Conservation (phyloP, 768 basidiomycete genomes). For the Sarcodon sp. region DNA sequence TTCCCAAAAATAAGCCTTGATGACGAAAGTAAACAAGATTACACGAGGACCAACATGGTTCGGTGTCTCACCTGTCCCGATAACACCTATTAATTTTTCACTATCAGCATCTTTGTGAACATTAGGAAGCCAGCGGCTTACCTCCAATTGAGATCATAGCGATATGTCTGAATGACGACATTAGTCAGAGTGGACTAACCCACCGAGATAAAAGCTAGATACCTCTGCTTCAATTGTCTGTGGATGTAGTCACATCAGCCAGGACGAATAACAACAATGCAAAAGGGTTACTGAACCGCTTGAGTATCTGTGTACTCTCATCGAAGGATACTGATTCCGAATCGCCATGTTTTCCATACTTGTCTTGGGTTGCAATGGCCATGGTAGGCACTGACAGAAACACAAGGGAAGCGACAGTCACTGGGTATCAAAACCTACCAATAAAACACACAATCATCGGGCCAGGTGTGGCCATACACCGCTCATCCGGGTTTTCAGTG, state of each 20-base stretch:
- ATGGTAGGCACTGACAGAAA: too few relatives aligned
- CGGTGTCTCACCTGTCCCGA: slow-evolving; percentile 20
- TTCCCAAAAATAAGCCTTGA: slow-evolving; percentile 28
- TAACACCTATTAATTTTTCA: slow-evolving; percentile 19
- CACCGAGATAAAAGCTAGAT: neutral
- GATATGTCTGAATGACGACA: slow-evolving; percentile 45
- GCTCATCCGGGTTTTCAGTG: too few relatives aligned
- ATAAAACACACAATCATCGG: too few relatives aligned
- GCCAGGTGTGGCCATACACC: too few relatives aligned
- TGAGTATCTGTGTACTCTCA: neutral
- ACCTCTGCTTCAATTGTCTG: slow-evolving; percentile 37
- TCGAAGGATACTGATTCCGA: neutral
- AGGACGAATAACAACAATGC: neutral
- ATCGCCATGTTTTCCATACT: neutral
- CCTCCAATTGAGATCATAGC: slow-evolving; percentile 52
- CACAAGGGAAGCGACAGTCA: too few relatives aligned
- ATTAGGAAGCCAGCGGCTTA: neutral
- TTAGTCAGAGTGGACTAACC: too few relatives aligned
- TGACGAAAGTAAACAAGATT: too few relatives aligned
- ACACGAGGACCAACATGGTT: too few relatives aligned
- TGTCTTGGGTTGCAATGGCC: too few relatives aligned
- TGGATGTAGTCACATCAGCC: neutral
- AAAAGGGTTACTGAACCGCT: neutral
- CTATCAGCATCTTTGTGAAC: neutral
- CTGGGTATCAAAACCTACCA: too few relatives aligned